Evolutionary conservation across 768 basidiomycete species (phyloP).

Genomic region (Pulveroboletus sp.): DNA sequence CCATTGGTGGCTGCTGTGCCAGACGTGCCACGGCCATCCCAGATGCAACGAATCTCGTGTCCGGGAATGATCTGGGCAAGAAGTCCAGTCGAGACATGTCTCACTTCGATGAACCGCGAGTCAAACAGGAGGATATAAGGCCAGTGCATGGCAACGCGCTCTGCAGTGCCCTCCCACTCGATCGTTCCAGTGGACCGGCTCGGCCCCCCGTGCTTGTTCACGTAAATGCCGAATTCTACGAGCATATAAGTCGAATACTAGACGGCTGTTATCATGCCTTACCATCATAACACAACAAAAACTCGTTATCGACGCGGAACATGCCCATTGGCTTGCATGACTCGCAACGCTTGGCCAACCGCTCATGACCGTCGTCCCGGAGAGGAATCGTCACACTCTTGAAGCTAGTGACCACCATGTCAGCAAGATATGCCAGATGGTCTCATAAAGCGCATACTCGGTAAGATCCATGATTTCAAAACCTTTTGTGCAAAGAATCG

Average conservation of each 20-base stretch:
- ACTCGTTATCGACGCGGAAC: constrained; percentile 88
- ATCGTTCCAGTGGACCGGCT: constrained; percentile 68
- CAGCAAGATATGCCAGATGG: background rate
- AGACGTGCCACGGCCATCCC: constrained; percentile 72
- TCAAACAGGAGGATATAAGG: constrained; percentile 90
- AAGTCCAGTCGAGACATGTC: constrained; percentile 77
- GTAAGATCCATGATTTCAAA: constrained; percentile 98
- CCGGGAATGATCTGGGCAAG: constrained; percentile 82
- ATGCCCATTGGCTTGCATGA: constrained; percentile 83
- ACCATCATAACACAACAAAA: constrained; percentile 89
- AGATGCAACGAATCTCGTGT: constrained; percentile 79
- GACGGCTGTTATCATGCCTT: constrained; percentile 15
- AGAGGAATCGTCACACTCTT: constrained; percentile 89
- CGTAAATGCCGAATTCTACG: constrained; percentile 87
- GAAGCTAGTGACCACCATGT: constrained; percentile 45
- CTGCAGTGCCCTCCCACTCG: constrained; percentile 94
- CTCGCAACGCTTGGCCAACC: constrained; percentile 78
- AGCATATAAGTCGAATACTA: constrained; percentile 6
- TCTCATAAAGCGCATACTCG: constrained; percentile 55
- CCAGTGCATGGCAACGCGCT: constrained; percentile 84
- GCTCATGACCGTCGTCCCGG: constrained; percentile 67
- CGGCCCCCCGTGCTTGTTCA: constrained; percentile 88
- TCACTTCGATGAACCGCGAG: constrained; percentile 85
- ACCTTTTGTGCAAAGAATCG: constrained; percentile 88
- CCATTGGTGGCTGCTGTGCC: constrained; percentile 22